These are phyloP conservation scores for Zygoascus ofunaensis DNA, from an alignment of 805 yeast genomes.

Conservation along the genomic window DNA sequence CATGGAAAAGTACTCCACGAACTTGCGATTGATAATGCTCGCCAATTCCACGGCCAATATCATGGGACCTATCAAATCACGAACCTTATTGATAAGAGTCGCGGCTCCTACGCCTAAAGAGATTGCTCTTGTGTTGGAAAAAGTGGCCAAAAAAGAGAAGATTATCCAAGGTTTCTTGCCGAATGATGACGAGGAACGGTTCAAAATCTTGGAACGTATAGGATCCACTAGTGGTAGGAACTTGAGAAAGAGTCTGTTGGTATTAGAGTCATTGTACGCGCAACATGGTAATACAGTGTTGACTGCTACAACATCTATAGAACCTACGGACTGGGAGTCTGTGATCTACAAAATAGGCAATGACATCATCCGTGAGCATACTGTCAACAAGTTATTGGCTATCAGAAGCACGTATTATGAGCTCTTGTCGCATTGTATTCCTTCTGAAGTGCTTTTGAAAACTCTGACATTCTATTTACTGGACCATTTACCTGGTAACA, in stretches of 20 bases:
- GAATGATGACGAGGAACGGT: constrained; percentile 30
- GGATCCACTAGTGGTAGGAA: constrained; percentile 57
- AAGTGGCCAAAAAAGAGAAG: constrained; percentile 50
- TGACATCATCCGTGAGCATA: constrained; percentile 49
- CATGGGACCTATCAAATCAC: constrained; percentile 87
- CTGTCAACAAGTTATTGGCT: constrained; percentile 41
- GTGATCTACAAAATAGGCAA: constrained; percentile 60
- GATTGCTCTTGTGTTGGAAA: constrained; percentile 43
- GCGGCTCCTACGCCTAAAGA: constrained; percentile 69
- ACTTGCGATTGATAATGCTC: constrained; percentile 72
- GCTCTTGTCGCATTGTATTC: constrained; percentile 85
- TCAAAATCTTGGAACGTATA: constrained; percentile 40
- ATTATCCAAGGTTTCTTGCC: constrained; percentile 29
- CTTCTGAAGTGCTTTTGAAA: constrained; percentile 72
- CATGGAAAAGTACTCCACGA: constrained; percentile 88
- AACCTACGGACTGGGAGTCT: constrained; percentile 84
- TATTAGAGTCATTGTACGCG: constrained; percentile 64
- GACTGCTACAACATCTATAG: constrained; percentile 37
- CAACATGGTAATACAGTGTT: constrained; percentile 22
- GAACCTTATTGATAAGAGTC: constrained; percentile 80
- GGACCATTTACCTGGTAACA: constrained; percentile 14
- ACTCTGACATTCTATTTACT: constrained; percentile 36
- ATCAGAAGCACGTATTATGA: constrained; percentile 69
- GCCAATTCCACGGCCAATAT: constrained; percentile 88
- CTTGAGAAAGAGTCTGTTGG: constrained; percentile 64